These are phyloP conservation scores for Pholiota molesta DNA, from an alignment of 768 basidiomycete species.

Conservation along the genomic window DNA sequence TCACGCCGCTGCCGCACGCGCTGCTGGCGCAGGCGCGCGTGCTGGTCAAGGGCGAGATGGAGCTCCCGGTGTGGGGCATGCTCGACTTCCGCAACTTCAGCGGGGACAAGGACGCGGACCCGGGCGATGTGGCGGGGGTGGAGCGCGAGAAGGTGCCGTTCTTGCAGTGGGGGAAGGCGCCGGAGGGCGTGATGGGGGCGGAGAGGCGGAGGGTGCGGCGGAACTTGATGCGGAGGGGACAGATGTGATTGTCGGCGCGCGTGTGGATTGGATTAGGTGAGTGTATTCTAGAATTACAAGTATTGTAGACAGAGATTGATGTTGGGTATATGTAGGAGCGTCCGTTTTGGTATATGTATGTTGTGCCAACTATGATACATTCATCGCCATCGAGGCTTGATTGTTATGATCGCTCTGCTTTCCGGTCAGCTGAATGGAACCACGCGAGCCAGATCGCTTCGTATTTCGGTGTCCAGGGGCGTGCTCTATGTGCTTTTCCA, in stretches of 20 bases:
- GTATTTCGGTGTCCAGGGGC: conserved; percentile 16
- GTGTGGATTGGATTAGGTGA: conserved; percentile 1
- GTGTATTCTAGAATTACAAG: not conserved
- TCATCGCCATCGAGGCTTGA: not conserved
- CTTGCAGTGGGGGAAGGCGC: conserved; percentile 74
- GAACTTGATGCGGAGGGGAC: conserved; percentile 85
- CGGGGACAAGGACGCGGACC: conserved; percentile 20
- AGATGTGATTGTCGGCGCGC: conserved; percentile 45
- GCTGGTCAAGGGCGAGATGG: conserved; percentile 86
- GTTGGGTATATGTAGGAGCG: not conserved
- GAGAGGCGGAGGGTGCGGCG: conserved; percentile 75
- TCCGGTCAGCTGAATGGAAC: conserved; percentile 3
- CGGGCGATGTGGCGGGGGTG: conserved; percentile 45
- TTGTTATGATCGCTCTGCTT: not conserved
- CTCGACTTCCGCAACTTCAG: conserved; percentile 59
- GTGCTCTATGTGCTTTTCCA: not conserved
- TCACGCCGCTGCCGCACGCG: conserved; percentile 71
- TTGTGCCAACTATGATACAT: not conserved
- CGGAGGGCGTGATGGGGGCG: conserved; percentile 61
- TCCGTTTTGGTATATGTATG: not conserved
- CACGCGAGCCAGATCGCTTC: conserved; percentile 18
- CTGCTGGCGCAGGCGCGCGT: conserved; percentile 46
- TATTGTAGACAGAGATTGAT: not conserved
- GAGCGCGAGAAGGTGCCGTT: conserved; percentile 69
- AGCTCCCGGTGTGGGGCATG: conserved; percentile 87